phyloP scores from a whole-genome alignment of 192 early-diverging fungal species.

The Coemansia sp. region DNA sequence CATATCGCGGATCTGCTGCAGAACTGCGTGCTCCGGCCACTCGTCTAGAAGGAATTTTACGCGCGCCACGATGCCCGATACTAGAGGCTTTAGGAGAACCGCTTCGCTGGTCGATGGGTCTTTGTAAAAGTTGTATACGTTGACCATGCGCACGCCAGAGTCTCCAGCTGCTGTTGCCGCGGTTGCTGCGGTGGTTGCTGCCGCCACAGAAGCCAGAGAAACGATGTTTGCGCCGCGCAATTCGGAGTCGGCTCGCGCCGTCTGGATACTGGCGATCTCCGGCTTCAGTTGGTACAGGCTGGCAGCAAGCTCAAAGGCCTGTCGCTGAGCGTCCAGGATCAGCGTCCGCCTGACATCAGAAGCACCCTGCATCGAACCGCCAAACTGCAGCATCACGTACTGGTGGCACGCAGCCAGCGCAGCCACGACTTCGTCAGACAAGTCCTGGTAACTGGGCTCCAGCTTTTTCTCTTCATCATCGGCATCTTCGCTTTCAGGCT shows the following conservation, averaged over 20 bases:
- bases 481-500: constrained; percentile 23
- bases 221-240: constrained; percentile 44
- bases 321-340: constrained; percentile 28
- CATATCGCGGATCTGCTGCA: constrained; percentile 74
- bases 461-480: constrained; percentile 28
- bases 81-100: constrained; percentile 62
- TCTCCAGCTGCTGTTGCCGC: background rate
- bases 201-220: constrained; percentile 30
- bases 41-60: constrained; percentile 65
- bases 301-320: constrained; percentile 31
- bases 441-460: constrained; percentile 46
- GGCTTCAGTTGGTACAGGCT: constrained; percentile 15
- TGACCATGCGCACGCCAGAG: constrained; percentile 25
- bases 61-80: constrained; percentile 63
- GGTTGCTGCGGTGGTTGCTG: background rate
- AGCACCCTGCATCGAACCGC: background rate
- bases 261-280: constrained; percentile 17
- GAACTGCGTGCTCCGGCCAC: constrained; percentile 92
- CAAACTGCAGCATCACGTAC: constrained; percentile 58
- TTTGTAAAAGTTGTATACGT: constrained; percentile 88
- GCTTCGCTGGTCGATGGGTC: constrained; percentile 79
- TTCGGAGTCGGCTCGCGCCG: constrained; percentile 7
- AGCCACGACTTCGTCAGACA: constrained; percentile 55
- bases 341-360: constrained; percentile 15
- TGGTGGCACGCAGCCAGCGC: constrained; percentile 56